Evolutionary conservation across 2,329 filamentous ascomycete genomes (phyloP).

Genomic region (Graphiopsis chlorocephala): DNA sequence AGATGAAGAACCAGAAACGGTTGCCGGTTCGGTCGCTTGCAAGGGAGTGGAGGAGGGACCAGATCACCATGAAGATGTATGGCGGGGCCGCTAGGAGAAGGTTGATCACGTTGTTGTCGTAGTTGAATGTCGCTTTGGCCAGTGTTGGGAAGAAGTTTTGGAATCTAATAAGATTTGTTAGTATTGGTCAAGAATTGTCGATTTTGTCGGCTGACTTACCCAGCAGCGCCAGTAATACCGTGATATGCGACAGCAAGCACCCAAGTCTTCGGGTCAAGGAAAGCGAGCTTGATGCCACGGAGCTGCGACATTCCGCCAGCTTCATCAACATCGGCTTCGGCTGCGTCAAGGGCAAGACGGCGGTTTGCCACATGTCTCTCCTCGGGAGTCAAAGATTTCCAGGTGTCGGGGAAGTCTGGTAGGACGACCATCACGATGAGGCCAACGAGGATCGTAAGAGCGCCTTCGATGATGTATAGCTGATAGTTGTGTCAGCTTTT

Average conservation of each 20-base stretch:
- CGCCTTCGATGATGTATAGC: conserved; percentile 50
- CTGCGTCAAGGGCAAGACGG: conserved; percentile 51
- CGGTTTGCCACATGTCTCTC: conserved; percentile 54
- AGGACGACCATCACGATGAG: conserved; percentile 53
- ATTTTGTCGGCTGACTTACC: conserved; percentile 34
- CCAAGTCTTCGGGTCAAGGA: conserved; percentile 51
- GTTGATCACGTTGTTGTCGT: conserved; percentile 54
- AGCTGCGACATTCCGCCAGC: conserved; percentile 49
- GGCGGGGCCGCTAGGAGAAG: conserved; percentile 45
- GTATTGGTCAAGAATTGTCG: neutral
- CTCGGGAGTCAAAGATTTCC: conserved; percentile 50
- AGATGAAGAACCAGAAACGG: conserved; percentile 54
- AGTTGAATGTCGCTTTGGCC: conserved; percentile 66
- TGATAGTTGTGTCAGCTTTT: conserved; percentile 21
- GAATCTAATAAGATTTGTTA: conserved; percentile 21
- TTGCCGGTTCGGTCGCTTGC: conserved; percentile 45
- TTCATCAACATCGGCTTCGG: conserved; percentile 50
- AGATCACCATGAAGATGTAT: conserved; percentile 37
- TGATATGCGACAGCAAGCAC: conserved; percentile 47
- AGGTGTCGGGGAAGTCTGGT: conserved; percentile 54
- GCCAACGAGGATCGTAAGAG: conserved; percentile 55
- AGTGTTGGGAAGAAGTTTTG: conserved; percentile 36
- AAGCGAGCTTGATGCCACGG: conserved; percentile 50
- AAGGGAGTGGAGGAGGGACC: conserved; percentile 44
- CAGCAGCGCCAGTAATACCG: conserved; percentile 48